Conservation (phyloP, 192 early-diverging fungal genomes). For the Entophlyctis helioformis region DNA sequence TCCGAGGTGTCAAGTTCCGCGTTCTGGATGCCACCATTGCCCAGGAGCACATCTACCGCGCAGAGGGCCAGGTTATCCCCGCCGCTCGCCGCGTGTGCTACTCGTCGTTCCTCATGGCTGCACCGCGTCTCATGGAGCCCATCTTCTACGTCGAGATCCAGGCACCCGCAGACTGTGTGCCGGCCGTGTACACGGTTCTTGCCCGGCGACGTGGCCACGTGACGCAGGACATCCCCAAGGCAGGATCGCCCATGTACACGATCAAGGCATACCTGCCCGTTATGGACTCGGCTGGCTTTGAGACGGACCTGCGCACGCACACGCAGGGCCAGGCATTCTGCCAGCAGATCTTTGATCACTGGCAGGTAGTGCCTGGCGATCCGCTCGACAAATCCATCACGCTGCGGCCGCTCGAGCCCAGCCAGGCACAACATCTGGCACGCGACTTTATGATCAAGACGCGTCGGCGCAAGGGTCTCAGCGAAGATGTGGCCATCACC, state of each 20-base stretch:
- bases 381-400: constrained; percentile 83
- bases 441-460: constrained; percentile 99
- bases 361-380: constrained; percentile 96
- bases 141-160: constrained; percentile 94
- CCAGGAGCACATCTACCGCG: constrained; percentile 77
- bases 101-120: constrained; percentile 88
- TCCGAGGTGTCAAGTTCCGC: constrained; percentile 91
- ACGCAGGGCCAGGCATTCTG: constrained; percentile 97
- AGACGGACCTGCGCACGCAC: constrained; percentile 90
- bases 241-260: constrained; percentile 87
- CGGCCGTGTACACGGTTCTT: constrained; percentile 89
- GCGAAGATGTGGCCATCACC: constrained; percentile 45
- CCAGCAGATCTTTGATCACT: constrained; percentile 97
- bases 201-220: constrained; percentile 88
- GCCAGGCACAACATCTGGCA: constrained; percentile 72
- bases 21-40: constrained; percentile 80
- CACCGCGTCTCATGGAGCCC: constrained; percentile 95
- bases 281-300: constrained; percentile 93
- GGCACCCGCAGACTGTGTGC: constrained; percentile 89
- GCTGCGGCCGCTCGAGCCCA: constrained; percentile 82
- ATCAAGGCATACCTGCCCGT: constrained; percentile 91
- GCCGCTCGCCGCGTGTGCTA: constrained; percentile 93
- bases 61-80: constrained; percentile 94
- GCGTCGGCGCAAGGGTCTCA: constrained; percentile 72
- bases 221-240: constrained; percentile 83